Evolutionary conservation across 495 filamentous ascomycete genomes (phyloP), one percentile per base, ranked within the genome.

Genomic region (Terfezia boudieri): DNA sequence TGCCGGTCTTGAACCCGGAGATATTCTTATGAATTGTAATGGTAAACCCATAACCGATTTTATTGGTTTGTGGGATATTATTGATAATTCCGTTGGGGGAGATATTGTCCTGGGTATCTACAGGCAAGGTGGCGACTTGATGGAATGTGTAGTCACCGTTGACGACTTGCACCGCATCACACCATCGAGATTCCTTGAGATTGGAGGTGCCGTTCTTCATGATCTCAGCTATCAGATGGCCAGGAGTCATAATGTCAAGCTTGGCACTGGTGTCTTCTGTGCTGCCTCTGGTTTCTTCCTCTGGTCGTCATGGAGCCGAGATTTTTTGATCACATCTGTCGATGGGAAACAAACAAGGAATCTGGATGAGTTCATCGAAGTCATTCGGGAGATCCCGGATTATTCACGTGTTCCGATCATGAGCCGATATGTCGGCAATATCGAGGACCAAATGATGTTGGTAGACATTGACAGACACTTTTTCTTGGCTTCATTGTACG

Each of bases 381-480:
- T 65, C 41, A 58, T 65, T 41, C 57, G 61, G 22, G 50, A 37
- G 1, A 63, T 65, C 14, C 59, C 63, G 8, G 63, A 65, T 49
- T 58, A 61, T 16, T 54, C 60, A 22, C 54, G 63, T 16, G 57
- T 65, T 36, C 62, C 63, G 8, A 62, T 65, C 41, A 65, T 65
- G 63, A 60, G 63, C 23, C 56, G 62, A 52, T 55, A 57, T 16
- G 56, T 65, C 55, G 63, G 63, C 16, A 60, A 58, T 43, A 58
- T 53, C 37, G 63, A 65, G 35, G 62, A 65, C 50, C 62, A 65
- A 22, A 56, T 65, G 55, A 52, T 65, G 53, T 61, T 65, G 63
- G 62, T 65, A 43, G 63, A 65, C 50, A 60, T 65, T 9, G 63
- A 65, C 23, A 57, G 63, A 4, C 63, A 65, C 57, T 65, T 65